Evolutionary conservation across 148 eudicot genomes (phyloP).

Genomic region (Gaultheria prostrata): DNA sequence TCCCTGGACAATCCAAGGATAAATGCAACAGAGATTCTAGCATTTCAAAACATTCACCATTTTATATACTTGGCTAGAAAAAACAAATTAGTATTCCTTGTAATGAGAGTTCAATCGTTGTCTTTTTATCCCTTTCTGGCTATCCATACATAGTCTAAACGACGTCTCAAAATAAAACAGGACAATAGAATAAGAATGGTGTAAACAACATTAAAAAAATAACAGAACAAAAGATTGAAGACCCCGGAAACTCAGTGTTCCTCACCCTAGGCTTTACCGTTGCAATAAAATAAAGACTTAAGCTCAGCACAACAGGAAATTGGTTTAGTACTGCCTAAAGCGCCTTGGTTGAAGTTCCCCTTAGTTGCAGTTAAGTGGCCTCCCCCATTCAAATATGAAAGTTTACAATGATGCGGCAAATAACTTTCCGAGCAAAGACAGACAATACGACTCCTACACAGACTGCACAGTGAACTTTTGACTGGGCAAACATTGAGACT

Average conservation of each 20-base stretch:
- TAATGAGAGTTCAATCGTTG: neutral
- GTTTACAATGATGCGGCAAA: neutral
- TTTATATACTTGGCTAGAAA: neutral
- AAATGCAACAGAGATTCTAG: neutral
- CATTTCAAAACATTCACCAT: neutral
- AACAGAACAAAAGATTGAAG: neutral
- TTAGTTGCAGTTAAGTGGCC: neutral
- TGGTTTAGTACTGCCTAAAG: neutral
- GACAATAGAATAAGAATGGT: neutral
- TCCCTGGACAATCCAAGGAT: neutral
- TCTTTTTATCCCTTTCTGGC: neutral
- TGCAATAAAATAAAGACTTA: neutral
- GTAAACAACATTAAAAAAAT: neutral
- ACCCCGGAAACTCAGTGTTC: neutral
- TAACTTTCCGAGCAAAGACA: neutral
- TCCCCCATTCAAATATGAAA: neutral
- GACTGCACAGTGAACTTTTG: neutral
- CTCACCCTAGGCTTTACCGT: neutral
- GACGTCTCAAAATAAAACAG: neutral
- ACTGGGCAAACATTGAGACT: neutral
- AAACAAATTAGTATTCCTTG: neutral
- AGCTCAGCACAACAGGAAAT: neutral
- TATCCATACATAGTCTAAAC: neutral
- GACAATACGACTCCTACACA: neutral
- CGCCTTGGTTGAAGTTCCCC: neutral